A percentile compares a stretch with the other conserved stretches of the same genome.
Conservation (phyloP, 805 yeast genomes). For the Torulaspora microellipsoides region DNA sequence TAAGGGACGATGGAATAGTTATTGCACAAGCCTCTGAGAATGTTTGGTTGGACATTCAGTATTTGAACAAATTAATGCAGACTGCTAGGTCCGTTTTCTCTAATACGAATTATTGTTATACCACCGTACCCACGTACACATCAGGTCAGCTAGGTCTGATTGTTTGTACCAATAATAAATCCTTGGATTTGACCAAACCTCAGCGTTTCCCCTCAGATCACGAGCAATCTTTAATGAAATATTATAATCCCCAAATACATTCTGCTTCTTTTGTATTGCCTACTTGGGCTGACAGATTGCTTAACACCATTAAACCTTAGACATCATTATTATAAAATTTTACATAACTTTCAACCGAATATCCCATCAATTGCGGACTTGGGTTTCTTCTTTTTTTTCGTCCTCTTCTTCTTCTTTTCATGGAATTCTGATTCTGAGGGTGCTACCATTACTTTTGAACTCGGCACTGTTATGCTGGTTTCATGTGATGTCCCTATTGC, state of each 20-base stretch:
- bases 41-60: conserved; percentile 64
- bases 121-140: conserved; percentile 84
- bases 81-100: conserved; percentile 55
- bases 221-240: conserved; percentile 51
- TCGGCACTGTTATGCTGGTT: background rate
- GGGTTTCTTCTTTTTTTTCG: conserved; percentile 43
- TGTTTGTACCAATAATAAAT: conserved; percentile 57
- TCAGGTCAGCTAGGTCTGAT: conserved; percentile 83
- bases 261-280: conserved; percentile 73
- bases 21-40: conserved; percentile 77
- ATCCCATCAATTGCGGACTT: conserved; percentile 68
- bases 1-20: conserved; percentile 60
- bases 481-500: conserved; percentile 2
- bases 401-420: conserved; percentile 15
- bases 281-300: conserved; percentile 58
- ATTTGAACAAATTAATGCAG: conserved; percentile 43
- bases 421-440: background rate
- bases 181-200: conserved; percentile 47
- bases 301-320: conserved; percentile 19
- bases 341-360: conserved; percentile 44
- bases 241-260: conserved; percentile 66
- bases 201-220: conserved; percentile 42
- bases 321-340: conserved; percentile 1
- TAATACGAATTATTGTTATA: conserved; percentile 62
- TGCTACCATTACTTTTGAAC: background rate